phyloP scores from a whole-genome alignment of 176 grass and related monocot genomes.

The Juncus effusus region DNA sequence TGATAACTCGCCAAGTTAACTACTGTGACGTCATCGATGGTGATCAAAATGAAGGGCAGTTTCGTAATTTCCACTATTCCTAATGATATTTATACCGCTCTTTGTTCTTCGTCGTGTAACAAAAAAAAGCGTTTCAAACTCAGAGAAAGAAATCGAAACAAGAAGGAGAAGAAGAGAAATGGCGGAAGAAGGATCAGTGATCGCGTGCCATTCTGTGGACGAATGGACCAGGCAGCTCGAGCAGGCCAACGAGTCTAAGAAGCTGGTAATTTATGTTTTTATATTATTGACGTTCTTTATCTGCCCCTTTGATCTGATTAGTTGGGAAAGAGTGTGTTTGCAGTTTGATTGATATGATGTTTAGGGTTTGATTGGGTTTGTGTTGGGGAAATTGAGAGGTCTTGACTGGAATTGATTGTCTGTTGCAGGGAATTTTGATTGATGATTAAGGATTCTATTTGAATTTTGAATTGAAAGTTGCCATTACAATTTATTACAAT shows the following conservation, averaged over 20 bases:
- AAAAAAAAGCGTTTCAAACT: too few species aligned
- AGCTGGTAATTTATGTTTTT: slow-evolving; percentile 34
- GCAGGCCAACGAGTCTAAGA: slow-evolving; percentile 60
- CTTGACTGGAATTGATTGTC: too few species aligned
- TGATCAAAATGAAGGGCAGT: not conserved
- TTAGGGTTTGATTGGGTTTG: too few species aligned
- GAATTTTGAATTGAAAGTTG: too few species aligned
- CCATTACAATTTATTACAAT: too few species aligned
- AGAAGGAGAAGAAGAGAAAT: slow-evolving; percentile 1
- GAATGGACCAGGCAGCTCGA: slow-evolving; percentile 69
- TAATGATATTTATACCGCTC: slow-evolving; percentile 9
- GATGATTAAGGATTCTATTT: too few species aligned
- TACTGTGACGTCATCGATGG: not conserved
- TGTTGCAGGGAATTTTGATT: too few species aligned
- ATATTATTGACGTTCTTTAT: not conserved
- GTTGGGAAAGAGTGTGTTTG: too few species aligned
- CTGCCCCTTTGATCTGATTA: too few species aligned
- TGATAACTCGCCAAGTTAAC: not conserved
- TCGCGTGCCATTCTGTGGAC: slow-evolving; percentile 58
- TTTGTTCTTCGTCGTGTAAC: not conserved
- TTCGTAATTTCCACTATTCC: not conserved
- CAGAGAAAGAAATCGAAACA: not conserved
- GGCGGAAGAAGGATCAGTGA: slow-evolving; percentile 35
- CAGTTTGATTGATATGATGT: too few species aligned
- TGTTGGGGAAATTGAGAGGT: too few species aligned